Base-by-base conservation (phyloP, 2,329 filamentous ascomycete species). In the Neoascochyta sp. region DNA sequence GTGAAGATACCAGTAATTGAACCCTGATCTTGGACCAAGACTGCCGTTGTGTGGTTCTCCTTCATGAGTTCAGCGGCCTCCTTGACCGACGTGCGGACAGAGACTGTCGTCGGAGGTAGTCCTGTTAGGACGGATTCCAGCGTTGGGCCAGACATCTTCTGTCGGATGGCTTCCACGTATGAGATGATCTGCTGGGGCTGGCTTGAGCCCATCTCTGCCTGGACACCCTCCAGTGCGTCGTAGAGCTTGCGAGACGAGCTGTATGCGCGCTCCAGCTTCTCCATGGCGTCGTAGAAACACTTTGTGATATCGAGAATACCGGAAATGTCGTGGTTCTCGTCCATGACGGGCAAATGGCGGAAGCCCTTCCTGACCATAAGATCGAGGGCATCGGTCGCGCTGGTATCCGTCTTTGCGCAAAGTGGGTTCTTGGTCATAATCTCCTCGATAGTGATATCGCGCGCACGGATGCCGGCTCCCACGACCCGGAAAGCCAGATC, bases 391-490 rank as follows among this genome's bases (percentile, higher is more conserved):
- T 98, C 92, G 23, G 92, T 98, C 19, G 92, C 92, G 65, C 90
- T 96, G 18, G 92, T 98, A 61, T 98, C 92, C 35, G 92, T 98
- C 62, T 92, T 81, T 32, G 92, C 92, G 64, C 92, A 98, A 10
- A 98, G 78, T 8, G 92, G 92, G 69, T 98, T 98, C 74, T 96
- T 95, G 61, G 92, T 98, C 92, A 98, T 98, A 65, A 98, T 98
- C 60, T 96, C 89, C 47, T 88, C 85, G 60, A 98, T 95, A 13
- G 87, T 94, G 51, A 96, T 80, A 60, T 82, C 86, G 62, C 79
- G 83, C 17, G 92, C 85, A 70, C 95, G 94, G 55, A 89, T 75
- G 16, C 92, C 92, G 33, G 81, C 80, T 33, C 90, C 92, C 15
- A 98, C 90, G 8, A 98, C 92, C 36, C 92, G 81, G 73, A 96